phyloP scores from a whole-genome alignment of 495 filamentous ascomycete genomes.

The Penicillium ochrochloron region DNA sequence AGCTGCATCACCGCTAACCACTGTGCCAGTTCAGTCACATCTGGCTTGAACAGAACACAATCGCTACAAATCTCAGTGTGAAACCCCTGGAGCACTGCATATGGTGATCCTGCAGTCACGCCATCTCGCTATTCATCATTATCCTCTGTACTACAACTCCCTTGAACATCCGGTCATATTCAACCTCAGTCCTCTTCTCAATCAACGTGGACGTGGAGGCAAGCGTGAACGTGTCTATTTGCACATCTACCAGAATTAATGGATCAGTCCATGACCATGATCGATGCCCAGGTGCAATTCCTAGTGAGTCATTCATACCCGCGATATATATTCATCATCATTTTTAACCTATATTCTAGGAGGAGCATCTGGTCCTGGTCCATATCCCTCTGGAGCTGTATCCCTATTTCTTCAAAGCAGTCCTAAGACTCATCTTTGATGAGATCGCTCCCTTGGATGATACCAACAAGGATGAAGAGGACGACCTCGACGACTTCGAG shows the following conservation, averaged over 20 bases:
- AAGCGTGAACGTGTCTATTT: neutral
- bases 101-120: neutral
- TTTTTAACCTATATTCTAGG: conserved; percentile 55
- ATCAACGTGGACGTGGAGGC: neutral
- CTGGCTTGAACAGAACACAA: neutral
- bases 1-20: neutral
- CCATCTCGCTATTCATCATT: neutral
- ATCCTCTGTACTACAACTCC: neutral
- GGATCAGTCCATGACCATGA: conserved; percentile 54
- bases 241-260: conserved; percentile 27
- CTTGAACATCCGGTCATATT: neutral
- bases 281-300: conserved; percentile 61
- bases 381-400: conserved; percentile 89
- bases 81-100: neutral
- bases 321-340: neutral
- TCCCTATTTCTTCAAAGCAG: conserved; percentile 77
- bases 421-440: conserved; percentile 82
- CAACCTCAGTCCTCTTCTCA: neutral
- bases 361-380: conserved; percentile 83
- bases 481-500: conserved; percentile 25
- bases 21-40: neutral
- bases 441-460: conserved; percentile 48
- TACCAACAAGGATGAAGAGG: conserved; percentile 24
- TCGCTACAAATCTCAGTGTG: neutral
- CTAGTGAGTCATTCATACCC: conserved; percentile 47